Evolutionary conservation across 352 stramenopile genomes (phyloP).

Genomic region (Pythium periplocum): DNA sequence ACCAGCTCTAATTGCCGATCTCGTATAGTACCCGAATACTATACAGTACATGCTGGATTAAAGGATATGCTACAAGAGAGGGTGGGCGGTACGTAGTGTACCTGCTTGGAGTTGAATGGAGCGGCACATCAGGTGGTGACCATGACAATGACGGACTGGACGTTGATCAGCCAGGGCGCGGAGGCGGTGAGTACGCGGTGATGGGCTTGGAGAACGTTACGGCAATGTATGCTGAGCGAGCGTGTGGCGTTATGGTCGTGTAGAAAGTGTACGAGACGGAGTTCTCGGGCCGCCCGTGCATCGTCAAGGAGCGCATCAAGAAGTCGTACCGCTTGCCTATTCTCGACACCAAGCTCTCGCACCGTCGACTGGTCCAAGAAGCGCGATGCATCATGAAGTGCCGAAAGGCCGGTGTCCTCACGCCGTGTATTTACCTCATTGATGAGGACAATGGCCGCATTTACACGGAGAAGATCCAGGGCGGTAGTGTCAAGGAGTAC

Average conservation of each 20-base stretch:
- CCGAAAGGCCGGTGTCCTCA: constrained; percentile 60
- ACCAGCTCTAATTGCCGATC: too few relatives aligned
- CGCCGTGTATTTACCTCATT: constrained; percentile 73
- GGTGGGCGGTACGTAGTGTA: too few relatives aligned
- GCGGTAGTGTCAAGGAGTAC: constrained; percentile 71
- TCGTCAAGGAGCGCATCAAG: constrained; percentile 83
- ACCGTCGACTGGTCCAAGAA: constrained; percentile 75
- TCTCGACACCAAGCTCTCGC: constrained; percentile 76
- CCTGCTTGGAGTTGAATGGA: too few relatives aligned
- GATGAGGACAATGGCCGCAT: constrained; percentile 69
- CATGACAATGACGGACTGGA: constrained; percentile 26
- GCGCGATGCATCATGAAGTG: constrained; percentile 81
- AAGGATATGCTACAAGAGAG: too few relatives aligned
- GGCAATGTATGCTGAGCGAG: not conserved
- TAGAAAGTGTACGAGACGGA: constrained; percentile 78
- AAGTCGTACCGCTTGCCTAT: constrained; percentile 73
- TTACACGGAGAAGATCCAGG: constrained; percentile 63
- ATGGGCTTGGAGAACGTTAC: not conserved
- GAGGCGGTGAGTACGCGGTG: constrained; percentile 46
- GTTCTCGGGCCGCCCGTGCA: constrained; percentile 55
- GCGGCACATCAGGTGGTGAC: too few relatives aligned
- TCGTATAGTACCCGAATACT: too few relatives aligned
- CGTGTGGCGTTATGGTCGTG: too few relatives aligned
- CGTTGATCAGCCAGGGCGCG: constrained; percentile 74
- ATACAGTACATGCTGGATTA: too few relatives aligned